Conservation (phyloP, 1,284 basidiomycete genomes). For the Sanghuangporus baumii region DNA sequence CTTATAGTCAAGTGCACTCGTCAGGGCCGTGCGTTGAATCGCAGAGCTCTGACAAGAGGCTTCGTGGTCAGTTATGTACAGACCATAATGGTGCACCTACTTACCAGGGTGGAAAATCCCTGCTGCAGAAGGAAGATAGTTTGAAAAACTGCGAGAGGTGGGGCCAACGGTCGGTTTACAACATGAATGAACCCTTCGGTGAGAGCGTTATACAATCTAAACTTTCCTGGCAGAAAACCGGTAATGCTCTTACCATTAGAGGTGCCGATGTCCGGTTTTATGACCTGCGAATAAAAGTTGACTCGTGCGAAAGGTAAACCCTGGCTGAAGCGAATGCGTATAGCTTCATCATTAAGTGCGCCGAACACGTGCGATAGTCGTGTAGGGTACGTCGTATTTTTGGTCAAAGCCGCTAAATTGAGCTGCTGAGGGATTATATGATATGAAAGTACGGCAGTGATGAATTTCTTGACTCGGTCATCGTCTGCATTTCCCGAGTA, state of each 20-base stretch:
- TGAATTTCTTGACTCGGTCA: constrained; percentile 47
- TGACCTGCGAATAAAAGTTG: constrained; percentile 53
- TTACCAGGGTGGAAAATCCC: constrained; percentile 48
- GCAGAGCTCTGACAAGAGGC: constrained; percentile 43
- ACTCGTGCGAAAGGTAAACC: constrained; percentile 35
- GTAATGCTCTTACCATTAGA: constrained; percentile 42
- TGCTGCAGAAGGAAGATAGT: constrained; percentile 50
- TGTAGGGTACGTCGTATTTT: constrained; percentile 58
- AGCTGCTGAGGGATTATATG: constrained; percentile 51
- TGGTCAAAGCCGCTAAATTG: constrained; percentile 37
- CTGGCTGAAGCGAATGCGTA: constrained; percentile 48
- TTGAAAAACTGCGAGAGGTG: constrained; percentile 58
- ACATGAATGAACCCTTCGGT: constrained; percentile 50
- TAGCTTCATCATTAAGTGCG: constrained; percentile 45
- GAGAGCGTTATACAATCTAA: background rate
- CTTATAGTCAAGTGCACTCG: constrained; percentile 41
- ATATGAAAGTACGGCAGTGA: constrained; percentile 55
- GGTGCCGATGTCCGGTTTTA: constrained; percentile 42
- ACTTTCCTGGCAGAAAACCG: background rate
- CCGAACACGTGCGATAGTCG: constrained; percentile 47
- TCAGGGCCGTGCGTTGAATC: constrained; percentile 48
- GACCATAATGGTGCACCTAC: constrained; percentile 20
- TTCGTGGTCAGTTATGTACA: background rate
- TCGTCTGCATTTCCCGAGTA: constrained; percentile 31
- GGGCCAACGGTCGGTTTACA: constrained; percentile 54